A percentile compares a stretch with the other conserved stretches of the same genome.
Conservation (phyloP, 176 grass and related monocot genomes). For the Olyra latifolia region DNA sequence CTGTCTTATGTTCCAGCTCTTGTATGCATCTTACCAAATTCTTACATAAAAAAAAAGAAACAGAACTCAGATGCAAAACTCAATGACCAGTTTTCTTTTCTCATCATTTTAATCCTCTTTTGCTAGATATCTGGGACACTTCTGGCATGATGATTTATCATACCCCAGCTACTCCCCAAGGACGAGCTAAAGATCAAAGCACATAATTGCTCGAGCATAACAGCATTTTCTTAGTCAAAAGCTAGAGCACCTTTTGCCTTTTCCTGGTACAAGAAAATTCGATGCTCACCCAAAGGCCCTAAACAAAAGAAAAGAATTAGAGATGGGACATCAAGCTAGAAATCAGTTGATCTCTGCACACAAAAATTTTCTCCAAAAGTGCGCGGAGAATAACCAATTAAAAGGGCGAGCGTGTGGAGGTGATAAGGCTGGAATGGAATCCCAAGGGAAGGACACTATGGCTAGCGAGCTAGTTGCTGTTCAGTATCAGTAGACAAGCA, state of each 20-base stretch:
- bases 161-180: neutral
- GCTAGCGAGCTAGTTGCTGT: neutral
- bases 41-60: neutral
- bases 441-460: neutral
- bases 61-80: neutral
- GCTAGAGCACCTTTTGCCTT: neutral
- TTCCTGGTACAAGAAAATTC: conserved; percentile 17
- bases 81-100: neutral
- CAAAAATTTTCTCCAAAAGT: neutral
- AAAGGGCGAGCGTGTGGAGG: conserved; percentile 23
- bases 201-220: neutral
- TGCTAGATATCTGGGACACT: neutral
- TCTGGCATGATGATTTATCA: neutral
- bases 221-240: neutral
- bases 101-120: neutral
- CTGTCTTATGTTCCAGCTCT: neutral
- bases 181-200: neutral
- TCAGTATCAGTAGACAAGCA: conserved; percentile 4
- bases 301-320: conserved; percentile 13
- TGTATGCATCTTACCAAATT: neutral
- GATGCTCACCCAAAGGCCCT: neutral
- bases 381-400: neutral
- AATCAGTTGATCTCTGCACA: neutral
- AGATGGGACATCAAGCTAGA: neutral
- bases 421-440: conserved; percentile 34